Base-by-base conservation (phyloP, 768 basidiomycete species). In the Ephemerocybe angulata region DNA sequence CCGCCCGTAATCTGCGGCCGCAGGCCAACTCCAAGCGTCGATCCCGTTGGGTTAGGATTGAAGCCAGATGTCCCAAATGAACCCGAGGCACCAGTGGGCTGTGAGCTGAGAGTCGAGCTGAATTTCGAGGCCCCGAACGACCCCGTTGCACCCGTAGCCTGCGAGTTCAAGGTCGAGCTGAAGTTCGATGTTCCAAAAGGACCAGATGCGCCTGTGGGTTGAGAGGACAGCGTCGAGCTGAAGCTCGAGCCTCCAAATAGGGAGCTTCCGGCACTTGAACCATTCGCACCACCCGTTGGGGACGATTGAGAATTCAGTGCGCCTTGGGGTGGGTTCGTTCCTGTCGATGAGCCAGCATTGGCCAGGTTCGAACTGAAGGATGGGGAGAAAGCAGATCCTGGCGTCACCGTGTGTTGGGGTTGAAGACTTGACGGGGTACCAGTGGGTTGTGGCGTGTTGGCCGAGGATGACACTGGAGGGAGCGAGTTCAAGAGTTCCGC, bases 401-500 rank as follows among this genome's bases (percentile, higher is more conserved):
- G 44, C 3, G 44, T 46, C 21, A 22, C 27, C 2, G 44, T 46
- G 24, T 25, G 22, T 22, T 46, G 44, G 1, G 44, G 44, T 28
- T 46, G 44, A 28, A 46, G 41, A 7, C 21, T 15, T 11, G 41
- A 12, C 13, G 41, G 22, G 11, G 41, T 12, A 28, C 13, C 19
- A 11, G 44, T n/a, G 25, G 44, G 22, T 28, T 46, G 44, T 3
- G 44, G 44, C 2, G 44, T 46, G 7, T 21, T 28, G 24, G 10
- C 15, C 22, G 41, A 3, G 19, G 44, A 19, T 13, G 21, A 28
- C 52, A 92, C 83, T 4, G 90, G 76, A 2, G 93, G 93, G 33
- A 93, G 70, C 2, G 83, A 80, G 49, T 87, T 87, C 56, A 93
- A 62, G 37, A 93, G 66, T 15, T 84, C 82, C 30, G 87, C 84